Evolutionary conservation across 2,329 filamentous ascomycete species (phyloP).

Genomic region (Trichoderma endophyticum): DNA sequence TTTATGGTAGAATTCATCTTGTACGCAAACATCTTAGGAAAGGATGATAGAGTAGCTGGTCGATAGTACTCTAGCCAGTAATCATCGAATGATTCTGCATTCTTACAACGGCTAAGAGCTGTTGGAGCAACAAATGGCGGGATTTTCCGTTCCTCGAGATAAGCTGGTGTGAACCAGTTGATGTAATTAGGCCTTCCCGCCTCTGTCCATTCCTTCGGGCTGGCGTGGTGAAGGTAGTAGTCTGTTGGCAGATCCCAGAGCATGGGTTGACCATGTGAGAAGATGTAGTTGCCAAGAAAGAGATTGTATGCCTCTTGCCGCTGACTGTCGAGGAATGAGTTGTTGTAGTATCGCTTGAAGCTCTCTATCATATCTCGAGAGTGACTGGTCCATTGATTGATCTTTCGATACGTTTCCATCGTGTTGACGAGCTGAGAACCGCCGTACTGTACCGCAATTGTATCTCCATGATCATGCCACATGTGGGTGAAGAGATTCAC

Average conservation of each 20-base stretch:
- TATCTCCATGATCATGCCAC: constrained; percentile 97
- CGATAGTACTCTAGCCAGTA: constrained; percentile 98
- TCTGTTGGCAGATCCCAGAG: constrained; percentile 94
- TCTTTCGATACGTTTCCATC: constrained; percentile 98
- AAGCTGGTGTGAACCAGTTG: constrained; percentile 76
- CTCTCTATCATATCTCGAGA: constrained; percentile 98
- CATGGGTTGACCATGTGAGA: constrained; percentile 83
- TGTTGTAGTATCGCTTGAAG: constrained; percentile 98
- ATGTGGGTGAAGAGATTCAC: constrained; percentile 97
- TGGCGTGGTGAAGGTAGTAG: constrained; percentile 90
- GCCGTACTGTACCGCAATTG: constrained; percentile 95
- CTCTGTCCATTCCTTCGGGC: constrained; percentile 71
- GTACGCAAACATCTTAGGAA: constrained; percentile 88
- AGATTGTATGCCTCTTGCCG: constrained; percentile 97
- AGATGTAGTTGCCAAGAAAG: constrained; percentile 95
- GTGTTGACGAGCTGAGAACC: constrained; percentile 97
- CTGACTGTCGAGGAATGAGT: constrained; percentile 96
- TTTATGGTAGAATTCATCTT: constrained; percentile 87
- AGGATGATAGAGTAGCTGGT: constrained; percentile 80
- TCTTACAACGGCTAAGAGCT: constrained; percentile 39
- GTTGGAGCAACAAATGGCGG: constrained; percentile 46
- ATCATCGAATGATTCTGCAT: constrained; percentile 71
- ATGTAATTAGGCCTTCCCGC: constrained; percentile 70
- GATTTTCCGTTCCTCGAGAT: constrained; percentile 61
- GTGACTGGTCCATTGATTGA: constrained; percentile 97